Evolutionary conservation across 768 basidiomycete genomes (phyloP), one percentile per base, ranked within the genome.

Genomic region (Leccinum rimulosum): DNA sequence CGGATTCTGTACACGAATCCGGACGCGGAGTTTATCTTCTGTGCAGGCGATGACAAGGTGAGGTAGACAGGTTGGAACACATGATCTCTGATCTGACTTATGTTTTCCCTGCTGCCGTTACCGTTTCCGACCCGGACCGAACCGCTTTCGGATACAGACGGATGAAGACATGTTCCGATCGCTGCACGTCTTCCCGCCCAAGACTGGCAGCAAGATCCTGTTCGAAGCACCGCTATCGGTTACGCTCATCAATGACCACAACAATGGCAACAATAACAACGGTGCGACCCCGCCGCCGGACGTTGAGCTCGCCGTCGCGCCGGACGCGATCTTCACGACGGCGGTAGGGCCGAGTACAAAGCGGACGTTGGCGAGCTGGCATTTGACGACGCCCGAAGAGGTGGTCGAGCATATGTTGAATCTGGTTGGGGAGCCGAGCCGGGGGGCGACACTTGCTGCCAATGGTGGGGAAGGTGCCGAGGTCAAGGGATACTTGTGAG

Each of bases 101-200:
- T 28, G 25, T 64, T 48, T 27, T 49, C 25, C 25, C 22, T n/a
- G 25, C 14, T 19, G n/a, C 19, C 64, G 53, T 62, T 30, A 2
- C 5, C 15, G 5, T 19, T n/a, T 19, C 28, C 33, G 15, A 27
- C 27, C 27, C 15, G 15, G 22, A 22, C 47, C 25, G 1, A 1
- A 12, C 47, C 47, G 22, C 19, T 49, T 30, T 27, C 8, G n/a
- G 19, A 45, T 19, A 17, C 31, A 90, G 91, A 95, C 95, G 51
- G 94, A 98, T 78, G 96, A 99, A 77, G 96, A 99, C 78, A 99
- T 99, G 96, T 98, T 98, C 89, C 88, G 95, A 64, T 82, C 93
- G 0, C 80, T 96, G 1, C 81, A 84, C 25, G 78, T 88, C 62
- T 89, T 90, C 76, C 75, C 77, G 0, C 65, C 78, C 1, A 40